Base-by-base conservation (phyloP, 1,139 yeast species). In the Scheffersomyces cryptocercus region DNA sequence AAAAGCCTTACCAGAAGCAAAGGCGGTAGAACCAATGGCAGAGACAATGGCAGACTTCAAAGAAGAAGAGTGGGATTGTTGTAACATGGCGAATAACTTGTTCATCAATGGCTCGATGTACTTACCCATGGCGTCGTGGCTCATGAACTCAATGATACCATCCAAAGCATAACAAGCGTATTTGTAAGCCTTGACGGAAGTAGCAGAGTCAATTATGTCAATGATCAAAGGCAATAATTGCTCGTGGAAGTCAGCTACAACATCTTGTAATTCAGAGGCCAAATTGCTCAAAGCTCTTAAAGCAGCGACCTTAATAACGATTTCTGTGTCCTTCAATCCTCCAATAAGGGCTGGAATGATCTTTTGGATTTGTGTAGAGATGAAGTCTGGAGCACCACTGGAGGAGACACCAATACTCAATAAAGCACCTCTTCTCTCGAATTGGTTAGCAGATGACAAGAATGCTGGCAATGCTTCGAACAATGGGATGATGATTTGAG, bases 21-120 rank as follows among this genome's bases (percentile, higher is more conserved):
- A 90, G 34, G 99, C 99, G 49, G 97, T 89, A 33, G 98, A 90
- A 44, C 98, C 98, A 62, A 93, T 88, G 32, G 98, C 97, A 44
- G 96, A 88, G 46, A 93, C 97, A 59, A 93, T 88, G 42, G 95
- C 88, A 40, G 93, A 79, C 71, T 87, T 88, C 62, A 93, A 79
- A 38, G 86, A 78, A 4, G 84, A 74, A 47, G 81, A 77, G 54
- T 81, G 77, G 33, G 85, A 82, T 54, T 75, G 73, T 56, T 81
- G 85, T 58, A 93, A 80, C 86, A 93, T 85, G 48, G 79, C 82
- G 74, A 90, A 83, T 55, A 95, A 78, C 61, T 91, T 88, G 68
- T 88, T 88, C 86, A 91, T 89, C 66, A 93, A 80, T 41, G 95
- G 91, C 54, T 85, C 93, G 59, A 93, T 73, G 70, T 91, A 93